A percentile compares a stretch with the other conserved stretches of the same genome.
These are phyloP conservation scores for Biscutella auriculata DNA, from an alignment of 441 rosid genomes.

Conservation along the genomic window DNA sequence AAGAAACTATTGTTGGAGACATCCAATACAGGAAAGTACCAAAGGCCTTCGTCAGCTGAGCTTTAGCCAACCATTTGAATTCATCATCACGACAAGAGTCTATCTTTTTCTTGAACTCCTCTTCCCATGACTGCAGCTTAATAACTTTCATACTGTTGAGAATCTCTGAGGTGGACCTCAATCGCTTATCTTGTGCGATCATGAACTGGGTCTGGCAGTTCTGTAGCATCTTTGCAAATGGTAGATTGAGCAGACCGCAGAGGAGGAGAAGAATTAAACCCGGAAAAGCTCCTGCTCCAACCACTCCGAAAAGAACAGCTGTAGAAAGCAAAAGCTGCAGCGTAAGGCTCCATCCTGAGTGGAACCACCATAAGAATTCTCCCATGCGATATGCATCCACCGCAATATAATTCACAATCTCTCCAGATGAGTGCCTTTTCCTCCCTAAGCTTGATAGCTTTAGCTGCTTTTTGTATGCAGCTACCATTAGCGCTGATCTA, in stretches of 20 bases:
- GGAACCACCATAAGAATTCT: conserved; percentile 86
- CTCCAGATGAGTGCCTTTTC: conserved; percentile 71
- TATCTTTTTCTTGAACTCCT: conserved; percentile 54
- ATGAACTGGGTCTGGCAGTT: conserved; percentile 63
- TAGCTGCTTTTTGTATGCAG: conserved; percentile 64
- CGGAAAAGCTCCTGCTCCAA: conserved; percentile 63
- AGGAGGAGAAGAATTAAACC: conserved; percentile 61
- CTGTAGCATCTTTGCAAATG: conserved; percentile 62
- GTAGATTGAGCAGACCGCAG: conserved; percentile 59
- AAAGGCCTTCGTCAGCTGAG: conserved; percentile 42
- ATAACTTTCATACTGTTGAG: conserved; percentile 78
- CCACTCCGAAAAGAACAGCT: conserved; percentile 44
- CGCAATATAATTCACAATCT: conserved; percentile 67
- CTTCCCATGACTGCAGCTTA: conserved; percentile 90
- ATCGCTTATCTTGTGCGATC: conserved; percentile 67
- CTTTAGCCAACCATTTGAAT: conserved; percentile 62
- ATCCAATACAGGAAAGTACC: conserved; percentile 59
- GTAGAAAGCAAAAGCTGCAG: conserved; percentile 63
- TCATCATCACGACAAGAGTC: conserved; percentile 49
- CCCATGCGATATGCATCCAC: conserved; percentile 91
- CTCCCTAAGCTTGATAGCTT: conserved; percentile 66
- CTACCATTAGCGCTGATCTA: conserved; percentile 82
- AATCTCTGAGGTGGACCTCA: conserved; percentile 71
- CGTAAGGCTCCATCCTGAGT: conserved; percentile 44
- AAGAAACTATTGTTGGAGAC: conserved; percentile 66